Evolutionary conservation across 768 basidiomycete species (phyloP).

Genomic region (Russula virescens): DNA sequence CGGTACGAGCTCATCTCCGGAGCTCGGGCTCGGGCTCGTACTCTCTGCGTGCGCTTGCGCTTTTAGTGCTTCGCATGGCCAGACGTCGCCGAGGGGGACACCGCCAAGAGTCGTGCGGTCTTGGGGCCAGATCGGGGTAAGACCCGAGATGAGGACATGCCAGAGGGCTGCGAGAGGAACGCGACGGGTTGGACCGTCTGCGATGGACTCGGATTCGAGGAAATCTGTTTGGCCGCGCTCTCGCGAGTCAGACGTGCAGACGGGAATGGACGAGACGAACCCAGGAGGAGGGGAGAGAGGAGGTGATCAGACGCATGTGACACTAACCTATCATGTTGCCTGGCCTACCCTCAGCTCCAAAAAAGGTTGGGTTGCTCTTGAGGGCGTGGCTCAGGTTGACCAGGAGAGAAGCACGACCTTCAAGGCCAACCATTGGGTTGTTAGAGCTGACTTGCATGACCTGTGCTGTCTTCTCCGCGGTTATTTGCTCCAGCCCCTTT

Average conservation of each 20-base stretch:
- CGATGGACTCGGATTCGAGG: constrained; percentile 50
- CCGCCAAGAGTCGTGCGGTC: constrained; percentile 62
- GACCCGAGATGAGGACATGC: constrained; percentile 72
- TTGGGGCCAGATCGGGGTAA: constrained; percentile 85
- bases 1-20: constrained; percentile 69
- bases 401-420: constrained; percentile 78
- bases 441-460: constrained; percentile 73
- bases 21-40: too few relatives aligned
- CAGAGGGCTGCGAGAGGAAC: constrained; percentile 77
- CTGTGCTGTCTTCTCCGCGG: constrained; percentile 48
- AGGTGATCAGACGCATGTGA: not conserved
- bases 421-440: constrained; percentile 88
- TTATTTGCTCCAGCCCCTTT: constrained; percentile 59
- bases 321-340: constrained; percentile 71
- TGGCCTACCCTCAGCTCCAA: constrained; percentile 68
- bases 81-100: constrained; percentile 83
- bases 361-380: constrained; percentile 55
- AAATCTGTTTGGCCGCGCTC: constrained; percentile 45
- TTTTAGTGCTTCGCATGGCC: constrained; percentile 66
- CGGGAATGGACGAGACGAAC: not conserved
- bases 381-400: constrained; percentile 70
- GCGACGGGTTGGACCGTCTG: constrained; percentile 36
- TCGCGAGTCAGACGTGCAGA: not conserved
- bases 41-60: constrained; percentile 30
- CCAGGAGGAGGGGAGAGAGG: not conserved